These are phyloP conservation scores for Cicer yamashitae DNA, from an alignment of 306 rosid genomes.

Conservation along the genomic window DNA sequence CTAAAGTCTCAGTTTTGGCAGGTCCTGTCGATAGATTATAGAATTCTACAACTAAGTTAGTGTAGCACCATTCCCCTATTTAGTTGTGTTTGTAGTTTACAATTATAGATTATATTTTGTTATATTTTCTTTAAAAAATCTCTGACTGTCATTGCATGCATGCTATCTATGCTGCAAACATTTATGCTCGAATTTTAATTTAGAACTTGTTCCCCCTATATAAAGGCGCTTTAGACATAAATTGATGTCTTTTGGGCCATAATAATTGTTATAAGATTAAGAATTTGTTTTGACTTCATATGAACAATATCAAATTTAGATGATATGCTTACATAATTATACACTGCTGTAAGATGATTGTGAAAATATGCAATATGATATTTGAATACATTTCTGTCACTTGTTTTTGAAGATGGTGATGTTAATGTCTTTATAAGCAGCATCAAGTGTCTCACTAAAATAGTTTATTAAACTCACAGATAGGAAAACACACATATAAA, in stretches of 20 bases:
- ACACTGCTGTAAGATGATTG: conserved; percentile 7
- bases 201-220: too few species aligned
- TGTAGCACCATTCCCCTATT: too few species aligned
- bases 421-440: conserved; percentile 2
- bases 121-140: too few species aligned
- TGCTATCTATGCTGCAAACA: too few species aligned
- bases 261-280: neutral
- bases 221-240: too few species aligned
- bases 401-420: conserved; percentile 20
- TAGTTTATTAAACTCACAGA: conserved; percentile 16
- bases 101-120: too few species aligned
- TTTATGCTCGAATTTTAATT: too few species aligned
- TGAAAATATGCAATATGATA: conserved; percentile 27
- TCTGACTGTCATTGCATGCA: too few species aligned
- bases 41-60: too few species aligned
- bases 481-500: neutral
- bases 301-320: neutral
- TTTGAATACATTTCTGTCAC: neutral
- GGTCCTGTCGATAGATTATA: too few species aligned
- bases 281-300: neutral
- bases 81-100: too few species aligned
- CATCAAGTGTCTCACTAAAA: neutral
- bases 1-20: neutral
- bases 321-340: neutral
- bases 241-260: neutral